These are phyloP conservation scores for Phialemonium atrogriseum DNA, from an alignment of 2,329 filamentous ascomycete genomes.

Conservation along the genomic window DNA sequence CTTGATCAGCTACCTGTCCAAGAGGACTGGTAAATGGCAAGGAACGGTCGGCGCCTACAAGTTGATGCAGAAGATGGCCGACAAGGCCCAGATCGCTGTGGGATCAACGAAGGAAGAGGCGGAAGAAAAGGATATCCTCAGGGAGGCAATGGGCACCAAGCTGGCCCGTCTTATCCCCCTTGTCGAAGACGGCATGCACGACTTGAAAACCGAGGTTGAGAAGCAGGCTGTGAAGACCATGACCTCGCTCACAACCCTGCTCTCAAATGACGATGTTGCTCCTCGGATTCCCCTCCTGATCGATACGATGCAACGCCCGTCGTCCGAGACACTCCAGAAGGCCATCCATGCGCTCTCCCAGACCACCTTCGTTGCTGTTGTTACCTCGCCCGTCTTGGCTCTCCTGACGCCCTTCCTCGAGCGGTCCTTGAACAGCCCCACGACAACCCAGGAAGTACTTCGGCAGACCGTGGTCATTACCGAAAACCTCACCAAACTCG, in stretches of 20 bases:
- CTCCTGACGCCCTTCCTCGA: constrained; percentile 91
- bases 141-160: constrained; percentile 83
- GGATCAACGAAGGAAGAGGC: constrained; percentile 76
- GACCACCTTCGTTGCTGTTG: constrained; percentile 96
- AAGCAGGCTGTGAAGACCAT: constrained; percentile 92
- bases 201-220: constrained; percentile 79
- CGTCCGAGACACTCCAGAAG: constrained; percentile 80
- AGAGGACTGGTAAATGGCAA: constrained; percentile 92
- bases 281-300: constrained; percentile 87
- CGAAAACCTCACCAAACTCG: constrained; percentile 96
- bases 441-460: constrained; percentile 86
- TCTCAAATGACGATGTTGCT: constrained; percentile 94
- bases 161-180: constrained; percentile 83
- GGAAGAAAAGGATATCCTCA: constrained; percentile 76
- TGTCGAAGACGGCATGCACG: constrained; percentile 90
- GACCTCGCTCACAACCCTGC: constrained; percentile 78
- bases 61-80: constrained; percentile 85
- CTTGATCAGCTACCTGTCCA: constrained; percentile 67
- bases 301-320: constrained; percentile 92
- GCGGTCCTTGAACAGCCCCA: constrained; percentile 84
- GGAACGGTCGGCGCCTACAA: constrained; percentile 81
- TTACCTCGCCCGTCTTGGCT: constrained; percentile 90
- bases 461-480: constrained; percentile 94
- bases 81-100: constrained; percentile 81
- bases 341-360: constrained; percentile 94